Conservation (phyloP, 371 early-diverging fungal species). For the Sporodiniella umbellata region DNA sequence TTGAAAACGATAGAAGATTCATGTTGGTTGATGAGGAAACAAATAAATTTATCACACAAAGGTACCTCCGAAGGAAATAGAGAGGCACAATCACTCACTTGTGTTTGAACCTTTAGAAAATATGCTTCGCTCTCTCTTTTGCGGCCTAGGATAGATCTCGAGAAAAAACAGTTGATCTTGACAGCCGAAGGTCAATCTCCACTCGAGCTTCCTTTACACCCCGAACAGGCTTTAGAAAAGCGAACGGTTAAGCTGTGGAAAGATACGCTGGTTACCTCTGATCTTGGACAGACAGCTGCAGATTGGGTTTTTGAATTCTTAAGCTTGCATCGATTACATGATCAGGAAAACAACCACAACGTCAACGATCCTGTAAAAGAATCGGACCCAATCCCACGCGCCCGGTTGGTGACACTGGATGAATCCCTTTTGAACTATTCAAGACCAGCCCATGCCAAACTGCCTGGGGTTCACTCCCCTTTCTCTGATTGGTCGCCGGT, state of each 20-base stretch:
- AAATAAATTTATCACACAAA: slow-evolving; percentile 40
- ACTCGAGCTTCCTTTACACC: slow-evolving; percentile 29
- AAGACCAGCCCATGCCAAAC: slow-evolving; percentile 38
- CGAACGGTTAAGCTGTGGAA: slow-evolving; percentile 32
- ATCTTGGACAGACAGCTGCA: slow-evolving; percentile 40
- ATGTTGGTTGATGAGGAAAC: slow-evolving; percentile 36
- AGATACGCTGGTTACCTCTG: slow-evolving; percentile 28
- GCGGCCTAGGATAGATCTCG: slow-evolving; percentile 19
- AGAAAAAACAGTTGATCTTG: slow-evolving; percentile 23
- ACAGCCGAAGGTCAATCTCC: slow-evolving; percentile 17
- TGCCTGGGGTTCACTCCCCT: slow-evolving; percentile 36
- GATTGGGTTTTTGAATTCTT: slow-evolving; percentile 36
- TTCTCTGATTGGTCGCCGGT: slow-evolving; percentile 46
- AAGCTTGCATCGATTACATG: slow-evolving; percentile 23
- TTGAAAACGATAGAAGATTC: slow-evolving; percentile 40
- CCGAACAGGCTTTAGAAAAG: slow-evolving; percentile 10
- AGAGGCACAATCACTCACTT: not conserved
- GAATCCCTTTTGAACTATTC: slow-evolving; percentile 27
- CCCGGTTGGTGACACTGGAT: slow-evolving; percentile 38
- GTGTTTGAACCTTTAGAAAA: slow-evolving; percentile 19
- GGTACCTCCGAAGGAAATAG: slow-evolving; percentile 22
- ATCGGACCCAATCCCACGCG: slow-evolving; percentile 1
- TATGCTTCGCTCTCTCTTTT: slow-evolving; percentile 38
- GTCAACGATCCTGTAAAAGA: slow-evolving; percentile 9
- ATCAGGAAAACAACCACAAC: slow-evolving; percentile 25